Base-by-base conservation (phyloP, 306 rosid genomes). In the Cucumis hystrix region DNA sequence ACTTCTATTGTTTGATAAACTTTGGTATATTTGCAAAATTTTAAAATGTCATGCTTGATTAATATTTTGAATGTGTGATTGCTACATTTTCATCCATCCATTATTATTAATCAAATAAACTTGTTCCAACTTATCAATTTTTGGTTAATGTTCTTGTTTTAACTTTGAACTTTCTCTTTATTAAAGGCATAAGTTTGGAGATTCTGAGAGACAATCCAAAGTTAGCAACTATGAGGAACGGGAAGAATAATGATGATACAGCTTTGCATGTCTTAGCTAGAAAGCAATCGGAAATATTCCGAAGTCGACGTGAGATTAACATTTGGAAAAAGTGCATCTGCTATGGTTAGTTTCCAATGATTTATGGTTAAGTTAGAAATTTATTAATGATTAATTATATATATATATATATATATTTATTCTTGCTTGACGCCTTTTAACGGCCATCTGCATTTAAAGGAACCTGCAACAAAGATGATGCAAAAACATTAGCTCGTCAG, bases 191-290 rank as follows among this genome's bases (percentile, higher is more conserved):
- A 64, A 60, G 79, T 6, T 45, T 10, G 51, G 1, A 6, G 37
- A 47, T 83, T 65, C 54, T 67, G 3, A 21, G 40, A n/a, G 10
- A 0, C 9, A 17, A 39, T 41, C 74, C 54, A n/a, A 39, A 40
- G 9, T 18, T 83, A 80, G 57, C 83, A 1, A 33, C 18, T 39
- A 63, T 75, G 0, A 49, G 13, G 1, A 74, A 62, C 12, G 15
- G 33, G 18, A 1, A 16, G 10, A 63, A 63, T 7, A 63, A 63
- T 2, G 0, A 23, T 4, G 69, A 77, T 28, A 71, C 77, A 3
- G 83, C 86, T 7, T 65, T 83, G 40, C 79, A 80, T 56, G 57
- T 77, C 10, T 63, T 83, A 78, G 83, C 83, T 33, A 54, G 76
- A 37, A 80, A 73, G 23, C 83, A 81, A 37, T 39, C 18, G 28